phyloP scores from a whole-genome alignment of 495 filamentous ascomycete species.

The Trypethelium eluteriae region DNA sequence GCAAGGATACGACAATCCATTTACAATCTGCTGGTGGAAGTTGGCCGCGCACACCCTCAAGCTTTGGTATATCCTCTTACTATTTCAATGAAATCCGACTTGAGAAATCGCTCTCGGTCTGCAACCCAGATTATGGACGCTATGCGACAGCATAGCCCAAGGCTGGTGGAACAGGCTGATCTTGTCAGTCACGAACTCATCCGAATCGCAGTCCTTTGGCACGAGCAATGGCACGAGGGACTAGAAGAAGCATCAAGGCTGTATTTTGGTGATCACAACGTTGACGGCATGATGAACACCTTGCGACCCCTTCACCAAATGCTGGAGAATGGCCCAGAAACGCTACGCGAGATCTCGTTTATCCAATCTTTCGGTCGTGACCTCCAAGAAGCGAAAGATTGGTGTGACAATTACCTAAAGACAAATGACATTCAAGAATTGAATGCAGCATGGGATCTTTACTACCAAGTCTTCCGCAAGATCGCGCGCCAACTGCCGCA shows the following conservation, averaged over 20 bases:
- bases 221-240: constrained; percentile 98
- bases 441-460: constrained; percentile 97
- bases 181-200: constrained; percentile 91
- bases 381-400: constrained; percentile 86
- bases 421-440: constrained; percentile 86
- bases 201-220: constrained; percentile 92
- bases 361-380: constrained; percentile 96
- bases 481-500: constrained; percentile 91
- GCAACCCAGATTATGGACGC: constrained; percentile 92
- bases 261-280: constrained; percentile 90
- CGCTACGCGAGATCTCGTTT: constrained; percentile 90
- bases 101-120: constrained; percentile 68
- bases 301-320: constrained; percentile 85
- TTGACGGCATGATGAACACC: constrained; percentile 91
- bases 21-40: constrained; percentile 81
- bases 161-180: constrained; percentile 89
- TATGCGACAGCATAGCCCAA: constrained; percentile 92
- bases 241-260: constrained; percentile 87
- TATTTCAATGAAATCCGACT: constrained; percentile 92
- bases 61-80: constrained; percentile 99
- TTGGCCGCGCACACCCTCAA: constrained; percentile 89
- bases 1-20: constrained; percentile 75
- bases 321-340: constrained; percentile 85
- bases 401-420: constrained; percentile 81
- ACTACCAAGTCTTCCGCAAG: constrained; percentile 93